phyloP scores from a whole-genome alignment of 352 stramenopile species.

The Pilasporangium apinafurcum region DNA sequence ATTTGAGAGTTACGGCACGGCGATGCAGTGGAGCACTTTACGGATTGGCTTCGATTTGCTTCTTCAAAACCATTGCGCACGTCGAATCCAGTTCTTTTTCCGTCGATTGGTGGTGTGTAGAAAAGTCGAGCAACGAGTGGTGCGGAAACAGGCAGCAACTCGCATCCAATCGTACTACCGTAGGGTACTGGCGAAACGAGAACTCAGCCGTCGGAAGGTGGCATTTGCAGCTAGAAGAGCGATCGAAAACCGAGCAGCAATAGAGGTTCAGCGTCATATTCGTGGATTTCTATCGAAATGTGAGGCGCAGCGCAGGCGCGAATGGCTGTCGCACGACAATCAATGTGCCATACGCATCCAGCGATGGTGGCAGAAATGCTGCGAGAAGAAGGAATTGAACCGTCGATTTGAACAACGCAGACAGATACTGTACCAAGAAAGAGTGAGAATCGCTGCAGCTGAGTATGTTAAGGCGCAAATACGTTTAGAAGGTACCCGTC shows the following conservation, averaged over 20 bases:
- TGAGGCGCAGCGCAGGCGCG: background rate
- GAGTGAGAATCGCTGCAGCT: slow-evolving; percentile 9
- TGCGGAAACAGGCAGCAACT: slow-evolving; percentile 12
- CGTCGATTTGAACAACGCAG: slow-evolving; percentile 20
- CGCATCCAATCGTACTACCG: slow-evolving; percentile 32
- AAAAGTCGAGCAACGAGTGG: slow-evolving; percentile 15
- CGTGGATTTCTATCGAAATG: slow-evolving; percentile 18
- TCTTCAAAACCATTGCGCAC: slow-evolving; percentile 36
- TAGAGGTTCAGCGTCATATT: slow-evolving; percentile 16
- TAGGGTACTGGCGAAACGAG: slow-evolving; percentile 10
- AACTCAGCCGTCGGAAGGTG: slow-evolving; percentile 9
- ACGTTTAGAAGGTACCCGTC: slow-evolving; percentile 1
- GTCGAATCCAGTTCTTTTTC: slow-evolving; percentile 44
- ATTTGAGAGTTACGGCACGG: slow-evolving; percentile 48
- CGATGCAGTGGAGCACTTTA: slow-evolving; percentile 50
- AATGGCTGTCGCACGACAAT: slow-evolving; percentile 15
- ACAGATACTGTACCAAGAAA: slow-evolving; percentile 17
- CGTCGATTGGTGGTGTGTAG: slow-evolving; percentile 23
- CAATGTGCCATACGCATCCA: slow-evolving; percentile 9
- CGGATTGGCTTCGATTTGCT: slow-evolving; percentile 49
- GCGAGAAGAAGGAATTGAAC: slow-evolving; percentile 6
- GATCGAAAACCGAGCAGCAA: slow-evolving; percentile 14
- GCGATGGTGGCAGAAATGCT: slow-evolving; percentile 15
- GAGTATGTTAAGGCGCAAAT: slow-evolving; percentile 14
- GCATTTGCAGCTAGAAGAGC: slow-evolving; percentile 2